Percentiles rank a stretch among this genome's conserved stretches.
Conservation (phyloP, 225 moss, liverwort and hornwort species). For the Takakia lepidozioides region DNA sequence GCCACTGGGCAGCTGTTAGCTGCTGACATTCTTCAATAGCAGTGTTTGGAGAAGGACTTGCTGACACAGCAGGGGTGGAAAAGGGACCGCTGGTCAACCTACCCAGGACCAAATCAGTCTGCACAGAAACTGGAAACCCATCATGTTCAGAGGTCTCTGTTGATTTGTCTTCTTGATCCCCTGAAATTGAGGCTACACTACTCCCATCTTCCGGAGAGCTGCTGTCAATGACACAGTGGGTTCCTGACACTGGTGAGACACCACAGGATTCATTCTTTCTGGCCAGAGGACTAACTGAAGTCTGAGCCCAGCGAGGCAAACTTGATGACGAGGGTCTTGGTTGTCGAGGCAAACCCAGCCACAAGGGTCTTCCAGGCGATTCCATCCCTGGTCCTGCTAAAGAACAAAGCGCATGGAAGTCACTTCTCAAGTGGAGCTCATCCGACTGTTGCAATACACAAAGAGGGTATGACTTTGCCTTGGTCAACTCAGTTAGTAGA, state of each 20-base stretch:
- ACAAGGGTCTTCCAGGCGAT: too few species aligned
- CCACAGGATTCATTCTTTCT: too few species aligned
- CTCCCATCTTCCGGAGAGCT: constrained; percentile 21
- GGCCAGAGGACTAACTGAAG: constrained; percentile 3
- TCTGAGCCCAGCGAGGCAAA: constrained; percentile 7
- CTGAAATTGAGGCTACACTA: constrained; percentile 30
- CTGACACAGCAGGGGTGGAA: constrained; percentile 9
- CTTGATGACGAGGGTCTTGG: constrained; percentile 4
- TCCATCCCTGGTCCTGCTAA: too few species aligned
- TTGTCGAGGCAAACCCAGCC: constrained; percentile 14
- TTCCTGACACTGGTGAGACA: too few species aligned
- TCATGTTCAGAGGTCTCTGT: constrained; percentile 19
- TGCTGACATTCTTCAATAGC: neutral
- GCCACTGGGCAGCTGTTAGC: neutral
- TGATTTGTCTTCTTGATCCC: constrained; percentile 22
- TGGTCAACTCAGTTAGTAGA: too few species aligned
- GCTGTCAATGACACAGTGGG: too few species aligned
- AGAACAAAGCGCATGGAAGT: too few species aligned
- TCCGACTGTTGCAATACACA: too few species aligned
- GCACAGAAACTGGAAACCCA: neutral
- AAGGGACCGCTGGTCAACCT: too few species aligned
- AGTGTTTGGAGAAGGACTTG: constrained; percentile 1
- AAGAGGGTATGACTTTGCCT: too few species aligned
- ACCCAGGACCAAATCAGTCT: constrained; percentile 1
- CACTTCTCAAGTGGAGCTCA: too few species aligned